Evolutionary conservation across 148 eudicot species (phyloP), one percentile per base, ranked within the genome.

Genomic region (Dysphania ambrosioides): DNA sequence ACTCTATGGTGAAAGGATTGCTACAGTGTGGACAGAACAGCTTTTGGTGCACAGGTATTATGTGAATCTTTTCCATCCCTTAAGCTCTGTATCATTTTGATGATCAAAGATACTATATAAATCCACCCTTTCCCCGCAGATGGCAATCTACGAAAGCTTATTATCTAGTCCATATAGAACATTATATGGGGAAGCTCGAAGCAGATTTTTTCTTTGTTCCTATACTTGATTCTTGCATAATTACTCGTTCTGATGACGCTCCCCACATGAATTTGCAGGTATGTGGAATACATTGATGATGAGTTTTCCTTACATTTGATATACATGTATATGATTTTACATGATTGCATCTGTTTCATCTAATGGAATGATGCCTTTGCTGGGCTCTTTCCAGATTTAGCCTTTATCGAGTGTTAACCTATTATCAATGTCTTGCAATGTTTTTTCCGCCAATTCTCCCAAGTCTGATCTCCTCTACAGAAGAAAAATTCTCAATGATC

Each of bases 31-130:
- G 99, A 90, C 96, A 8, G 90, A 92, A 55, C 91, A 86, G 47
- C 93, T 95, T n/a, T 95, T 85, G 99, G 99, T 69, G 86, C 99
- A 72, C 97, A 95, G 99, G 99, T 95, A 86, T 76, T 35, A 10
- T 75, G 64, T 35, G 29, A 60, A 4, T 75, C 34, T 27, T 5
- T 51, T 36, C 23, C 9, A 63, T 53, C 56, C 68, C 4, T 47
- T 6, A 42, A 21, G 9, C 67, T 1, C 53, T 4, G 16, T 47
- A 56, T 30, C 12, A 18, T 75, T 32, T 44, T 47, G 24, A 53
- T 64, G 65, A 63, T 31, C 4, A 23, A 27, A 72, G 42, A 26
- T 44, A 38, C 40, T 61, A 59, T 40, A 71, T 72, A 58, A 27
- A 12, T 47, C 42, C 74, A 77, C 70, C 76, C 27, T 62, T 72